Evolutionary conservation across 805 yeast genomes (phyloP), one percentile per base, ranked within the genome.

Genomic region (Myxozyma mucilagina): DNA sequence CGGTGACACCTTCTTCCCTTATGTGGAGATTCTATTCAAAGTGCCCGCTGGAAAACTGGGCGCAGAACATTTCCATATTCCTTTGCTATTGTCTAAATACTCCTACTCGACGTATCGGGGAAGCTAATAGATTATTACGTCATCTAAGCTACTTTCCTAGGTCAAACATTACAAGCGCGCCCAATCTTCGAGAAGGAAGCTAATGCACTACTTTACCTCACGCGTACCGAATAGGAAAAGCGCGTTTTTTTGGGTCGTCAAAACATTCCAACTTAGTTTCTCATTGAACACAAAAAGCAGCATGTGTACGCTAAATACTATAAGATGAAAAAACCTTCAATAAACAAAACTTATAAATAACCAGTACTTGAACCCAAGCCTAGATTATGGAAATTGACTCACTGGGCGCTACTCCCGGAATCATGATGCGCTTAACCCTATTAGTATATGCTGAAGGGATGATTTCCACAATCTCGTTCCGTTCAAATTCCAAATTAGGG

Each of bases 81-180:
- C 98, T 0, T 76, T 92, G 63, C 79, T 92, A 56, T 77, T 92
- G 60, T 85, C 96, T 47, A 90, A 90, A 71, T 90, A 87, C 75
- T 87, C 96, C 38, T 92, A 91, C 76, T 84, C 96, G 5, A 92
- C 97, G 0, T 92, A 92, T 76, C 81, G 97, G 59, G 98, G 98
- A 1, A 84, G 89, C 70, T 87, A 70, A 53, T 10, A 6, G n/a
- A n/a, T n/a, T 38, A 11, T 13, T 13, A 13, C 41, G n/a, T 11
- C 41, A 13, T n/a, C 3, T 13, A 13, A n/a, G 13, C n/a, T 11
- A 38, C n/a, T 11, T 38, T 13, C 41, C 13, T 35, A 13, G 9
- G 13, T 9, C 39, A 35, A 13, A n/a, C 41, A 38, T 38, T 38
- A 5, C 41, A 38, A 3, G 29, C 29, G 29, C 29, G 29, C 29